Base-by-base conservation (phyloP, 768 basidiomycete species). In the Terana coerulea region DNA sequence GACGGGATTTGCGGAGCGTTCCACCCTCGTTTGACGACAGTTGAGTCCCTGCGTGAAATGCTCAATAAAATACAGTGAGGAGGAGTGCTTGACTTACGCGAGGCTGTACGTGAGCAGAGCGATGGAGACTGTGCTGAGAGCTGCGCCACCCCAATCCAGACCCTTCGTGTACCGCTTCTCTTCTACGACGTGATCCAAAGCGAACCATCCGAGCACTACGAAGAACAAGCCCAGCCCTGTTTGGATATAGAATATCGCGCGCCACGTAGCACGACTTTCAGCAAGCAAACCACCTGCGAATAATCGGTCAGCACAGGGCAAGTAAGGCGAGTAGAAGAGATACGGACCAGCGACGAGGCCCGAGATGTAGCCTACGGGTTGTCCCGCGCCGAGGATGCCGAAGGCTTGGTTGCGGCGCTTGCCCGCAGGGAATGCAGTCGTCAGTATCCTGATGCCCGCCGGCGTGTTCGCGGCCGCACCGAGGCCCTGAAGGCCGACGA, bases 241-340 rank as follows among this genome's bases (percentile, higher is more conserved):
- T 51, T 68, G 66, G 21, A 68, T 60, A 52, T 56, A 68, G 56
- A 68, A 68, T 7, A 66, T 62, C 6, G 59, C 55, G 9, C 66
- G 56, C 66, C 67, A 67, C 12, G 66, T 61, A 14, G 61, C 62
- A 3, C 31, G 26, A 49, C 57, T 59, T 48, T 66, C 59, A 30
- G 62, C 57, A n/a, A 68, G 55, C 15, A 67, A 41, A 19, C 67
- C 65, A 29, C 67, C 65, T 66, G 50, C 1, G 50, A 34, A 26
- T 29, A 8, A 40, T 7, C 6, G 10, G 22, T 40, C 22, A 9
- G 12, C 31, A 19, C 21, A 26, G 11, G 19, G 26, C n/a, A n/a
- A n/a, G n/a, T n/a, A n/a, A n/a, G n/a, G n/a, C n/a, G n/a, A n/a
- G n/a, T n/a, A n/a, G n/a, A n/a, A n/a, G n/a, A n/a, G n/a, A n/a